Evolutionary conservation across 1,284 basidiomycete genomes (phyloP).

Genomic region (Paramarasmius palmivorus): DNA sequence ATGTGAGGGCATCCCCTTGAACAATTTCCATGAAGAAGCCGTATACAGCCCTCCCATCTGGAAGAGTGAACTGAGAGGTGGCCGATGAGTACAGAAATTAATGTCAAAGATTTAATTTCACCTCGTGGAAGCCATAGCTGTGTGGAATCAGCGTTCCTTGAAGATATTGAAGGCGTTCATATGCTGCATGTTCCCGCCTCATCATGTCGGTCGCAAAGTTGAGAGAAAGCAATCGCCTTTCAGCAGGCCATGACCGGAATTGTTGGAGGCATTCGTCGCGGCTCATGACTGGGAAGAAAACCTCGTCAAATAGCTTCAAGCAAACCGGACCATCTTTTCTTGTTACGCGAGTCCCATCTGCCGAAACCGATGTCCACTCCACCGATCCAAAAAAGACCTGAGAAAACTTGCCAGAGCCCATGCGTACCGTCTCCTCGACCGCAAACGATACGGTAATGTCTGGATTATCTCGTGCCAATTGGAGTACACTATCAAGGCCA

Average conservation of each 20-base stretch:
- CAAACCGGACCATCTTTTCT: background rate
- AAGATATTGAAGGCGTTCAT: constrained; percentile 8
- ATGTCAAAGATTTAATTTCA: no score
- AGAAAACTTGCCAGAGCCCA: constrained; percentile 1
- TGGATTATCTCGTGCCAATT: background rate
- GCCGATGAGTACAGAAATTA: no score
- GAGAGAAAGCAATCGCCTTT: background rate
- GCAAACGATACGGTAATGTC: constrained; percentile 3
- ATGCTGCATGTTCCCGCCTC: constrained; percentile 9
- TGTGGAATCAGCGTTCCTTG: constrained; percentile 14
- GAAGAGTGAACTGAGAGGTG: no score
- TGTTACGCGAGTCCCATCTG: background rate
- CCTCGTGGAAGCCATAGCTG: constrained; percentile 15
- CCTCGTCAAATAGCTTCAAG: constrained; percentile 13
- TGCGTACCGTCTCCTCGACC: constrained; percentile 1
- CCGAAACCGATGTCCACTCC: background rate
- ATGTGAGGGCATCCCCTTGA: no score
- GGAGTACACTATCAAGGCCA: constrained; percentile 1
- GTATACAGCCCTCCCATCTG: no score
- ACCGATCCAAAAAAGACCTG: constrained; percentile 10
- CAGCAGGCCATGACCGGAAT: background rate
- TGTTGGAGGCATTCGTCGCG: no score
- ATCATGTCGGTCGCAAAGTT: constrained; percentile 11
- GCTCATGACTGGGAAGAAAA: constrained; percentile 1
- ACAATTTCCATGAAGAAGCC: no score